Conservation (phyloP, 2,329 filamentous ascomycete species). For the Fusarium avenaceum region DNA sequence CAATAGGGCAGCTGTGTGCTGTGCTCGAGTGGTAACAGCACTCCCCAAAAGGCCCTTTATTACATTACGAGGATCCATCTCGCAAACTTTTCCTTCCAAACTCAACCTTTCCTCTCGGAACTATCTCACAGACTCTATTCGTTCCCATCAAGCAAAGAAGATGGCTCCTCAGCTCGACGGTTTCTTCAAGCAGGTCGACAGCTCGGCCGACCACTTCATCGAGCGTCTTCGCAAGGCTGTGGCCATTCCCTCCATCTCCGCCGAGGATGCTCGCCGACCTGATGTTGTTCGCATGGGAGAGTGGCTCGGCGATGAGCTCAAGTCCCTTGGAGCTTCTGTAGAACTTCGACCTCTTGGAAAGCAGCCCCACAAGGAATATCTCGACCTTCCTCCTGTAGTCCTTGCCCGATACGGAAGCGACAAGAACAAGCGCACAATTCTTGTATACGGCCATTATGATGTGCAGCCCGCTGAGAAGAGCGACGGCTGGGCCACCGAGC, state of each 20-base stretch:
- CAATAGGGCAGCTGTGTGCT: slow-evolving; percentile 50
- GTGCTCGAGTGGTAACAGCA: slow-evolving; percentile 41
- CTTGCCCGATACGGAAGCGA: slow-evolving; percentile 93
- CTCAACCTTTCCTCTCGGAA: slow-evolving; percentile 50
- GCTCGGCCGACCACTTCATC: slow-evolving; percentile 84
- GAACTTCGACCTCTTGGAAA: slow-evolving; percentile 89
- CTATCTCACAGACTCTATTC: slow-evolving; percentile 68
- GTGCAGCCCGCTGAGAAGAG: slow-evolving; percentile 94
- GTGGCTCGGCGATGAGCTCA: slow-evolving; percentile 87
- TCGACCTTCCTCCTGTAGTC: slow-evolving; percentile 93
- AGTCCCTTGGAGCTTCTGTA: slow-evolving; percentile 85
- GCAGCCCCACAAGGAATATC: slow-evolving; percentile 89
- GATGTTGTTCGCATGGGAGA: slow-evolving; percentile 98
- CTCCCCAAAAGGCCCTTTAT: slow-evolving; percentile 46
- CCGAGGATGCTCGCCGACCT: slow-evolving; percentile 86
- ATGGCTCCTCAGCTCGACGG: slow-evolving; percentile 93
- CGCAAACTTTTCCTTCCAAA: slow-evolving; percentile 32
- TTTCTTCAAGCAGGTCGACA: slow-evolving; percentile 94
- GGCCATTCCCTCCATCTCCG: slow-evolving; percentile 95
- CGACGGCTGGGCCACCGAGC: slow-evolving; percentile 96
- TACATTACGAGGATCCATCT: slow-evolving; percentile 41
- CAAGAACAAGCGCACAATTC: slow-evolving; percentile 91
- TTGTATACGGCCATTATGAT: slow-evolving; percentile 99
- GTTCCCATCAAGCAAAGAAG: slow-evolving; percentile 73
- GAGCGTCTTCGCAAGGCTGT: slow-evolving; percentile 91